Base-by-base conservation (phyloP, 2,329 filamentous ascomycete species). In the Bipolaris sorokiniana region DNA sequence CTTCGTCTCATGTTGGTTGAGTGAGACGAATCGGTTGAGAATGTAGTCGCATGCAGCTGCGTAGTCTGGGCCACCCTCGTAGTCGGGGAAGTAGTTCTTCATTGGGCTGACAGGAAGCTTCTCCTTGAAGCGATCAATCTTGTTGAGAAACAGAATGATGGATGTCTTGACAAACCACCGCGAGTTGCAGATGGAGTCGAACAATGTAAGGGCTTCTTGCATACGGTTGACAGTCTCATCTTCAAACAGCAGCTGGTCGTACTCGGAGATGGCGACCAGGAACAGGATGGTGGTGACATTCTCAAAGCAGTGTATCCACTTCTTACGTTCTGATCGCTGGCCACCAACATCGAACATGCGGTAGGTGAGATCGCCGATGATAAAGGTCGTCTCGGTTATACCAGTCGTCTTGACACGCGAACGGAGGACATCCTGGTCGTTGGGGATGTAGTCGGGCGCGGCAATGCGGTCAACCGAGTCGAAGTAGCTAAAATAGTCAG, bases 1-100 rank as follows among this genome's bases (percentile, higher is more conserved):
- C 85, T 99, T 99, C 53, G 92, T 97, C 83, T 98, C 95, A 78
- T 97, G 94, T 81, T 98, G 95, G 83, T 99, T 99, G 76, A 99
- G 83, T 76, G 91, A 95, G 72, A 98, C 95, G 80, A 99, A 99
- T 76, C 95, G 88, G 85, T 98, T 98, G 62, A 99, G 86, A 73
- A 99, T 98, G 82, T 99, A 99, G 79, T 99, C 94, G 82, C 95
- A 99, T 36, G 95, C 95, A 49, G 92, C 90, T 38, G 90, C 89
- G 75, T 99, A 99, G 80, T 99, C 94, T 68, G 96, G 90, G 69
- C 95, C 95, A 67, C 82, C 85, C 82, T 98, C 94, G 76, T 89
- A 90, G 72, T 90, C 88, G 42, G 87, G 86, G 82, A 89, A 90
- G 79, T 89, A 89, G 78, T 89, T 89, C 81, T 89, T 88, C 87